A percentile compares a stretch with the other conserved stretches of the same genome.
Conservation (phyloP, 495 filamentous ascomycete genomes). For the Penicillium simplicissimum region DNA sequence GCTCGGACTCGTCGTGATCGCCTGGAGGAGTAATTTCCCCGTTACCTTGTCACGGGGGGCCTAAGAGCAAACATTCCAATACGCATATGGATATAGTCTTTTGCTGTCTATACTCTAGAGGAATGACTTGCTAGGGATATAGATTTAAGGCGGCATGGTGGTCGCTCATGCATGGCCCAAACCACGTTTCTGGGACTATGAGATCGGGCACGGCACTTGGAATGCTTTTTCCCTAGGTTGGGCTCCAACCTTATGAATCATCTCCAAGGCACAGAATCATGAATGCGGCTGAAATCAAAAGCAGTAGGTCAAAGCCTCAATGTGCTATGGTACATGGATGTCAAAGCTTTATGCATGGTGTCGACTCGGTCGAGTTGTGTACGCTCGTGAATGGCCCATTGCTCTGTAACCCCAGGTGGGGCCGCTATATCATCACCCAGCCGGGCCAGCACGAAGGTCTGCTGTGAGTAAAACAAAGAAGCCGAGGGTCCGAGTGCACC, state of each 20-base stretch:
- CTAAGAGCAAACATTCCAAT: neutral
- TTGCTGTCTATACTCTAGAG: neutral
- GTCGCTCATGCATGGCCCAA: neutral
- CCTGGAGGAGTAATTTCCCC: neutral
- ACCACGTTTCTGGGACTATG: neutral
- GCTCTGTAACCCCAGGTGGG: neutral
- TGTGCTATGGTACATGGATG: neutral
- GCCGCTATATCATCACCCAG: neutral
- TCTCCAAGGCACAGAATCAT: neutral
- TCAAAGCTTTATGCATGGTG: neutral
- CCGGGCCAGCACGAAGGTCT: neutral
- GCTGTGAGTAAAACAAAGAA: neutral
- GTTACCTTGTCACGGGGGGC: neutral
- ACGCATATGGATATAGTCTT: neutral
- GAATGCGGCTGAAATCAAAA: neutral
- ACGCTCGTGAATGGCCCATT: neutral
- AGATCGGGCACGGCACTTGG: neutral
- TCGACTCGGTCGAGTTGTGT: conserved; percentile 1
- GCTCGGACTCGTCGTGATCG: neutral
- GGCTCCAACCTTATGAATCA: neutral
- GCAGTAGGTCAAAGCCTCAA: neutral
- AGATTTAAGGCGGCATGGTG: neutral
- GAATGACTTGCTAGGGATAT: neutral
- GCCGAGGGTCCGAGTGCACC: neutral
- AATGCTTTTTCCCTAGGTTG: neutral